Conservation (phyloP, 495 filamentous ascomycete species). For the Immersiella caudata region DNA sequence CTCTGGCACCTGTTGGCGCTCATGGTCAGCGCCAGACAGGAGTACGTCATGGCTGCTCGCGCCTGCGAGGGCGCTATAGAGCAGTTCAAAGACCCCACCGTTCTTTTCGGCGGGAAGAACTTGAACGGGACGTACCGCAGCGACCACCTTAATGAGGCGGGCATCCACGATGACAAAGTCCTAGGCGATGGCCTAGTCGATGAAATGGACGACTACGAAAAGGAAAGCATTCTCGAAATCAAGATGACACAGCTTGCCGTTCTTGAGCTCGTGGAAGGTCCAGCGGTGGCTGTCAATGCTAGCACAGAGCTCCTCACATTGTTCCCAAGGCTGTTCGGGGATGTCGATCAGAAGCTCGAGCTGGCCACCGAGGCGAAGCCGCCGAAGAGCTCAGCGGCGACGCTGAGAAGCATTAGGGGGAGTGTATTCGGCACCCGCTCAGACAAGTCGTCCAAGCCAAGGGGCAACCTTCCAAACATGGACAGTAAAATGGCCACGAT, state of each 20-base stretch:
- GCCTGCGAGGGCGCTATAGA: slow-evolving; percentile 90
- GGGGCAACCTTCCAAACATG: slow-evolving; percentile 34
- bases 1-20: slow-evolving; percentile 87
- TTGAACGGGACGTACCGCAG: slow-evolving; percentile 52
- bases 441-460: slow-evolving; percentile 41
- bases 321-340: slow-evolving; percentile 76
- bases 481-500: slow-evolving; percentile 34
- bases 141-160: slow-evolving; percentile 57
- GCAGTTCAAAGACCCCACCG: slow-evolving; percentile 67
- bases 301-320: slow-evolving; percentile 81
- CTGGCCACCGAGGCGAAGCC: slow-evolving; percentile 47
- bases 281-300: slow-evolving; percentile 79
- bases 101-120: slow-evolving; percentile 55
- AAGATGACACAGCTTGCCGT: slow-evolving; percentile 93
- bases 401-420: slow-evolving; percentile 69
- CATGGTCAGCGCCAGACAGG: slow-evolving; percentile 81
- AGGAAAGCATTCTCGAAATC: slow-evolving; percentile 79
- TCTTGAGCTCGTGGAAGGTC: slow-evolving; percentile 77
- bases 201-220: slow-evolving; percentile 75
- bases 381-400: slow-evolving; percentile 67
- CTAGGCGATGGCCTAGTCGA: slow-evolving; percentile 59
- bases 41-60: slow-evolving; percentile 75
- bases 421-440: slow-evolving; percentile 69
- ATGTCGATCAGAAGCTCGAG: slow-evolving; percentile 44
- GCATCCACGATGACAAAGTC: slow-evolving; percentile 39